Conservation (phyloP, 495 filamentous ascomycete genomes). For the Trichoderma gamsii region DNA sequence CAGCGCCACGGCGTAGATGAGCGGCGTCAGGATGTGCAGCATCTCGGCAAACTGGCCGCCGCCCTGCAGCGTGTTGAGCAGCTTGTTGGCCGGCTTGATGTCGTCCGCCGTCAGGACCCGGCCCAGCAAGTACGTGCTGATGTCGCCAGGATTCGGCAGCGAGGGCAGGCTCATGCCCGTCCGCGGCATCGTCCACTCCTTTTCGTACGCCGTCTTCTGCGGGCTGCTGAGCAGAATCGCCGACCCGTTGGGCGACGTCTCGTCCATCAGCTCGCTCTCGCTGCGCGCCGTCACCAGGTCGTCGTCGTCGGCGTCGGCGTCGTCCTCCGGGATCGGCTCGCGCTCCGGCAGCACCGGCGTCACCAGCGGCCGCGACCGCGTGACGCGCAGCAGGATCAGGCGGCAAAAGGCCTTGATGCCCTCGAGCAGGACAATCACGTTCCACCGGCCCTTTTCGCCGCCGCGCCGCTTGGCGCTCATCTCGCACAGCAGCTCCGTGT, state of each 20-base stretch:
- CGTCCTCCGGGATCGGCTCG: slow-evolving; percentile 60
- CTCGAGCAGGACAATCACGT: slow-evolving; percentile 82
- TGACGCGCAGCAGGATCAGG: slow-evolving; percentile 74
- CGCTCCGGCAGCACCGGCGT: slow-evolving; percentile 81
- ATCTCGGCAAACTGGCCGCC: slow-evolving; percentile 70
- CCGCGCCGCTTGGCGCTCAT: slow-evolving; percentile 72
- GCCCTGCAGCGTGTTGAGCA: slow-evolving; percentile 72
- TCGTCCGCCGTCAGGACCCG: slow-evolving; percentile 93
- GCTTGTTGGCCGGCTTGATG: slow-evolving; percentile 78
- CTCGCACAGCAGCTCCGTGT: slow-evolving; percentile 87
- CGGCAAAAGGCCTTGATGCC: slow-evolving; percentile 81
- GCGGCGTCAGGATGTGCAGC: slow-evolving; percentile 84
- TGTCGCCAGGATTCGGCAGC: slow-evolving; percentile 70
- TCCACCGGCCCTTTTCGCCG: slow-evolving; percentile 79
- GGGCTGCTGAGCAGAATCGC: not conserved
- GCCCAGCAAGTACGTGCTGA: slow-evolving; percentile 78
- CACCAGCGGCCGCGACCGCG: slow-evolving; percentile 76
- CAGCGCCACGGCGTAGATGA: slow-evolving; percentile 83
- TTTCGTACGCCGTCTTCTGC: slow-evolving; percentile 27
- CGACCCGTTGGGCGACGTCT: slow-evolving; percentile 19
- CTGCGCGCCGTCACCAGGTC: slow-evolving; percentile 15
- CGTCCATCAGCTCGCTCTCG: slow-evolving; percentile 25
- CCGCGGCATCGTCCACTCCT: slow-evolving; percentile 89
- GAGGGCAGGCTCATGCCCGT: slow-evolving; percentile 78
- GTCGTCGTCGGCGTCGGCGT: slow-evolving; percentile 38